Evolutionary conservation across 345 rosid species (phyloP).

Genomic region (Moringa oleifera): DNA sequence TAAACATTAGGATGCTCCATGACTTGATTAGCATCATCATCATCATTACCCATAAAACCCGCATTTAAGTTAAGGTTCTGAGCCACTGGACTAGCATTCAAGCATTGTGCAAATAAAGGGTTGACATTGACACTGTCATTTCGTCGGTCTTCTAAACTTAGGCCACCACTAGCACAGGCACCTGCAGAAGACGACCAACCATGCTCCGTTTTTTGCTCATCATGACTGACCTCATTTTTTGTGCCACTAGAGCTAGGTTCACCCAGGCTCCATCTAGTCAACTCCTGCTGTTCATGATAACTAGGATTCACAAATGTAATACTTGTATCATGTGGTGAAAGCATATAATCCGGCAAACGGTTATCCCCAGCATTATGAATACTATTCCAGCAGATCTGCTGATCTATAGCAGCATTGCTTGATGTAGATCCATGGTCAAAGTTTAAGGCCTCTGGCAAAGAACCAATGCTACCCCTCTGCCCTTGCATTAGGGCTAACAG

Average conservation of each 20-base stretch:
- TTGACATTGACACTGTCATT: conserved; percentile 33
- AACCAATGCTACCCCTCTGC: conserved; percentile 68
- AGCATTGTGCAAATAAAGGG: conserved; percentile 37
- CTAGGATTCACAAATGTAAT: conserved; percentile 33
- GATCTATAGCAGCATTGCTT: conserved; percentile 47
- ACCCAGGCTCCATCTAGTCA: conserved; percentile 43
- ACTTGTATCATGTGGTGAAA: conserved; percentile 37
- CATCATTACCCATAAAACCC: conserved; percentile 43
- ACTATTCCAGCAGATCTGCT: conserved; percentile 59
- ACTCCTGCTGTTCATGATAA: conserved; percentile 44
- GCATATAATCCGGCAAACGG: conserved; percentile 41
- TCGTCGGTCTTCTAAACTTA: conserved; percentile 40
- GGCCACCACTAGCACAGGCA: conserved; percentile 27
- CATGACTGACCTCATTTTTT: conserved; percentile 31
- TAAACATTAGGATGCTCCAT: conserved; percentile 31
- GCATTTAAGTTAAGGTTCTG: conserved; percentile 58
- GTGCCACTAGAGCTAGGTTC: conserved; percentile 35
- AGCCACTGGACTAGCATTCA: conserved; percentile 28
- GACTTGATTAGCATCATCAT: conserved; percentile 34
- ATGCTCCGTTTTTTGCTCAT: conserved; percentile 36
- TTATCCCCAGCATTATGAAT: conserved; percentile 45
- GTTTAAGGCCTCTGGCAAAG: conserved; percentile 65
- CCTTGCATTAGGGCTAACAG: conserved; percentile 67
- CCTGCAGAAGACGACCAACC: conserved; percentile 33
- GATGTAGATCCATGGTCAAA: conserved; percentile 80